Evolutionary conservation across 441 rosid genomes (phyloP), one percentile per base, ranked within the genome.

Genomic region (Gossypium davidsonii): DNA sequence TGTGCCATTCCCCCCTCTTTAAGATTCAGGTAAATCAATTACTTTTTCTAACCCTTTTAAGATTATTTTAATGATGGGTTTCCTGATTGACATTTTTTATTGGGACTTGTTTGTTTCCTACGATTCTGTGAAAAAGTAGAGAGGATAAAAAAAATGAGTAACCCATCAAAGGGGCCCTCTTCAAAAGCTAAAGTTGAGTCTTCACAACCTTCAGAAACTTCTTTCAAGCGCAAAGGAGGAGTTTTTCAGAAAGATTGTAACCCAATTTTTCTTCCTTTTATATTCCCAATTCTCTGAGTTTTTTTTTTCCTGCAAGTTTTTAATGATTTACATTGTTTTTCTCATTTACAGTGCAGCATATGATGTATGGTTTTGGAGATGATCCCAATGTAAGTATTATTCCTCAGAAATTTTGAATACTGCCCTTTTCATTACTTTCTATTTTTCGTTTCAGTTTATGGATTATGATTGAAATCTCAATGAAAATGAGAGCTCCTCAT

Each of bases 281-380:
- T 48, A 44, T 21, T 5, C 42, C 4, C 21, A 20, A 31, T 31
- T 26, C 62, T 49, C 49, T 6, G 4, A 6, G 8, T 0, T 34
- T 34, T 0, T 0, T 2, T 68, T 39, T 26, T 49, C 64, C 42
- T 63, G 18, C 18, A 58, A 14, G 7, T 62, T 46, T 12, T 5
- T 15, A 23, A 66, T 66, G 17, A 46, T n/a, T 48, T 23, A 7
- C 15, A 15, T 59, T 21, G 15, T n/a, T 37, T 63, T 26, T 51
- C 5, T 4, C 21, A 74, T 37, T 61, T 78, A 0, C 87, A 95
- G 97, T 95, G 88, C 95, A 89, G 81, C 98, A 91, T 77, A 95
- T 93, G 99, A 93, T 95, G 96, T 95, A 88, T 79, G 98, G 98
- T 18, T 92, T 91, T 53, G 95, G 99, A 23, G 98, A 95, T 67